Conservation (phyloP, 495 filamentous ascomycete species). For the Penicillium coprophilum region DNA sequence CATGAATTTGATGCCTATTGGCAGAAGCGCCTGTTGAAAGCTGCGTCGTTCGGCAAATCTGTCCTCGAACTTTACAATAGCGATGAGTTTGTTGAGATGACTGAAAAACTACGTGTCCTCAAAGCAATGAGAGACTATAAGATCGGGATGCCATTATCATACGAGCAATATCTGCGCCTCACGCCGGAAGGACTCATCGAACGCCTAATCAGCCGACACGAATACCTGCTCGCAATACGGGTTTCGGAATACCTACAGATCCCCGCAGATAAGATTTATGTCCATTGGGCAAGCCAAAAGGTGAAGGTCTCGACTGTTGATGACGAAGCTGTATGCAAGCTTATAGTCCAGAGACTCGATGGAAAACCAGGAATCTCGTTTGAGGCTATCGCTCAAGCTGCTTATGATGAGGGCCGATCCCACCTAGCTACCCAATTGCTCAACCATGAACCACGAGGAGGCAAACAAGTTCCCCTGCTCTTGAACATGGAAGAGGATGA, state of each 20-base stretch:
- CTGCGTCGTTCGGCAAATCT: slow-evolving; percentile 95
- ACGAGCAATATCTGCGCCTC: slow-evolving; percentile 85
- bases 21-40: slow-evolving; percentile 94
- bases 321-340: slow-evolving; percentile 82
- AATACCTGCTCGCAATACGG: slow-evolving; percentile 87
- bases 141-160: slow-evolving; percentile 86
- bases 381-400: slow-evolving; percentile 88
- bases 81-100: slow-evolving; percentile 98
- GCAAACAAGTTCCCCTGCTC: slow-evolving; percentile 92
- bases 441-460: slow-evolving; percentile 89
- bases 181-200: slow-evolving; percentile 84
- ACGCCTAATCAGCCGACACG: slow-evolving; percentile 80
- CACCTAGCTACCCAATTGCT: slow-evolving; percentile 84
- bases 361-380: slow-evolving; percentile 92
- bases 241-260: slow-evolving; percentile 87
- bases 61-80: slow-evolving; percentile 94
- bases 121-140: slow-evolving; percentile 90
- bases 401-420: slow-evolving; percentile 88
- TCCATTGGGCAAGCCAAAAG: slow-evolving; percentile 95
- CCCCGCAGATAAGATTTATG: slow-evolving; percentile 86
- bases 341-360: slow-evolving; percentile 81
- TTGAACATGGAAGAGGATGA: slow-evolving; percentile 95
- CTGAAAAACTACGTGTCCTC: slow-evolving; percentile 86
- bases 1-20: slow-evolving; percentile 86
- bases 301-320: slow-evolving; percentile 80